These are phyloP conservation scores for Iodosphaeria phyllophila DNA, from an alignment of 2,329 filamentous ascomycete species.

Conservation along the genomic window DNA sequence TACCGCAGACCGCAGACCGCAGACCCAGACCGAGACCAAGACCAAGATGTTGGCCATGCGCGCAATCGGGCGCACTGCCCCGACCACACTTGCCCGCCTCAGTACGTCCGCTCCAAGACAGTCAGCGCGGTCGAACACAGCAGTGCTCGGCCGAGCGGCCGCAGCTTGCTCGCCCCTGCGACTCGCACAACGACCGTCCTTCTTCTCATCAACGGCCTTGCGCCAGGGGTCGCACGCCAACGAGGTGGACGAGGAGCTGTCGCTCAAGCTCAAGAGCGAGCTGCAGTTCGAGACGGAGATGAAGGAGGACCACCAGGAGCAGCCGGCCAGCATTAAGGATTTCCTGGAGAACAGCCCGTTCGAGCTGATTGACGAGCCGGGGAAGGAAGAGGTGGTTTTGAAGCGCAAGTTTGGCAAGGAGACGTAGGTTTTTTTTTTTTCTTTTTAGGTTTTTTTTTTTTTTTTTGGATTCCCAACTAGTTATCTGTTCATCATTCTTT, in stretches of 20 bases:
- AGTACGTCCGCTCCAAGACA: slow-evolving; percentile 30
- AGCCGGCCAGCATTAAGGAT: slow-evolving; percentile 65
- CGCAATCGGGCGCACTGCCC: slow-evolving; percentile 44
- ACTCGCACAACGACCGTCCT: slow-evolving; percentile 20
- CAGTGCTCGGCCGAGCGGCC: slow-evolving; percentile 27
- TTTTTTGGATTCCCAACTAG: slow-evolving; percentile 1
- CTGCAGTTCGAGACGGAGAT: slow-evolving; percentile 69
- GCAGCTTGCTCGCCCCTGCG: slow-evolving; percentile 18
- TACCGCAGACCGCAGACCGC: slow-evolving; percentile 8
- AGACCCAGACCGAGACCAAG: no score
- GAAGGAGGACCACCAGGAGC: slow-evolving; percentile 49
- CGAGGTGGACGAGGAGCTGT: slow-evolving; percentile 60
- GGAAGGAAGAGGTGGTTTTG: slow-evolving; percentile 75
- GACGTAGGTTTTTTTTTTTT: no score
- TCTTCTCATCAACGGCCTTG: slow-evolving; percentile 29
- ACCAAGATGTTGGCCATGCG: slow-evolving; percentile 52
- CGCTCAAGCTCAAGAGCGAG: slow-evolving; percentile 71
- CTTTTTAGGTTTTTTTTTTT: no score
- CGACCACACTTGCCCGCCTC: slow-evolving; percentile 42
- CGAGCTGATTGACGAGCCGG: slow-evolving; percentile 63
- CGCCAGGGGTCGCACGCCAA: slow-evolving; percentile 21
- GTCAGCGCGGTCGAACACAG: slow-evolving; percentile 26
- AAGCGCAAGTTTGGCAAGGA: slow-evolving; percentile 73
- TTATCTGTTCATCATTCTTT: slow-evolving; percentile 13
- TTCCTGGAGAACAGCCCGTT: slow-evolving; percentile 77